phyloP scores from a whole-genome alignment of 75 land plant species.

The Selaginella moellendorffii region DNA sequence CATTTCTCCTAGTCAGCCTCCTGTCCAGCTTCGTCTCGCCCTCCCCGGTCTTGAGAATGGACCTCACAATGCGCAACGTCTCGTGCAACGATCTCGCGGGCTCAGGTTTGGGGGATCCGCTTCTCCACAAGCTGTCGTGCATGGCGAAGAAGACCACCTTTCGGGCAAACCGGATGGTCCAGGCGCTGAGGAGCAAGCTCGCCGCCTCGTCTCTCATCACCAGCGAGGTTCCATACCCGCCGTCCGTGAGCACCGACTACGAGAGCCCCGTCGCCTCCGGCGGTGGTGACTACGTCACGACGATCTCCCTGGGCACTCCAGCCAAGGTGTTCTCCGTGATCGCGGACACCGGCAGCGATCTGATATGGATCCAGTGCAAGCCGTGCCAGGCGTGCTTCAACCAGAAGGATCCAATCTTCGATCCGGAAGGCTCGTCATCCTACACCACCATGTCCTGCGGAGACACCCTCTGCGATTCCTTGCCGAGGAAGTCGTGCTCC shows the following conservation, averaged over 20 bases:
- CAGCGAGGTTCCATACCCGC: no score
- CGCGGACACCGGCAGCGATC: slow-evolving; percentile 72
- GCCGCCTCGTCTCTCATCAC: neutral
- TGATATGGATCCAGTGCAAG: slow-evolving; percentile 72
- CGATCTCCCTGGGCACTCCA: slow-evolving; percentile 45
- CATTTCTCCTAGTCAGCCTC: neutral
- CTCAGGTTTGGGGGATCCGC: neutral
- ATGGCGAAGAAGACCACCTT: neutral
- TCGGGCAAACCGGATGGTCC: neutral
- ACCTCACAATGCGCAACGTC: neutral
- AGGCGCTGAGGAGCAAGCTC: neutral
- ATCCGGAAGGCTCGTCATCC: slow-evolving; percentile 40
- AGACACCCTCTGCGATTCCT: slow-evolving; percentile 27
- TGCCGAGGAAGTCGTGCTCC: slow-evolving; percentile 3
- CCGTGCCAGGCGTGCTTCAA: slow-evolving; percentile 49
- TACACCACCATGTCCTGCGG: slow-evolving; percentile 35
- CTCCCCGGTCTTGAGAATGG: neutral
- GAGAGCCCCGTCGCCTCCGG: slow-evolving; percentile 33
- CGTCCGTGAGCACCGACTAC: slow-evolving; percentile 2
- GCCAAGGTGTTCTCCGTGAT: slow-evolving; percentile 31
- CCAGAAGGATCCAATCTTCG: slow-evolving; percentile 47
- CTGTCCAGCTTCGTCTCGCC: no score
- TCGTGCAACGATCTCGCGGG: neutral
- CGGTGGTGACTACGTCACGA: slow-evolving; percentile 54
- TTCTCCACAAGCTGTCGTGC: neutral